A percentile compares a stretch with the other conserved stretches of the same genome.
phyloP scores from a whole-genome alignment of 495 filamentous ascomycete species.

The Lasiosphaeriaceae sp. region DNA sequence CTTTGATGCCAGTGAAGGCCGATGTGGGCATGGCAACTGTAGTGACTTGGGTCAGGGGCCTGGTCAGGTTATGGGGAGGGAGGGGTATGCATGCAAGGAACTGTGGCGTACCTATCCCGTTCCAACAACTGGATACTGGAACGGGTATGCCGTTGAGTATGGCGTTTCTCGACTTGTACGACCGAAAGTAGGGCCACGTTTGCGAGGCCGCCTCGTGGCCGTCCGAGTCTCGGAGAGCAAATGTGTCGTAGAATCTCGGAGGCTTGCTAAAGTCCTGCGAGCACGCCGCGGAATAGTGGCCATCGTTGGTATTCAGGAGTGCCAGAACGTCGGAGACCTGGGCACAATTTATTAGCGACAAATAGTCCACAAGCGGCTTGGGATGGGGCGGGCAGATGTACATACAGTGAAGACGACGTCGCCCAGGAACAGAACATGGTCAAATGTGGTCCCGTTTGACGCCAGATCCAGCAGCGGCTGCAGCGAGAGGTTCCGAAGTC shows the following conservation, averaged over 20 bases:
- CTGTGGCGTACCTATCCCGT: conserved; percentile 65
- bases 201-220: conserved; percentile 60
- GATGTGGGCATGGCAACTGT: conserved; percentile 39
- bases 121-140: conserved; percentile 78
- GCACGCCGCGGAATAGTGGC: conserved; percentile 76
- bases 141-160: conserved; percentile 54
- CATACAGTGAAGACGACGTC: conserved; percentile 70
- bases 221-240: conserved; percentile 69
- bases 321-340: conserved; percentile 54
- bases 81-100: too few species aligned
- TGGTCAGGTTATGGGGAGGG: too few species aligned
- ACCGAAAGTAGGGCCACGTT: conserved; percentile 76
- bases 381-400: neutral
- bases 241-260: conserved; percentile 75
- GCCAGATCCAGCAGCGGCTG: conserved; percentile 47
- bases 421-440: conserved; percentile 69
- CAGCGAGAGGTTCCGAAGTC: conserved; percentile 56
- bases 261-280: conserved; percentile 70
- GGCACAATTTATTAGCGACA: neutral
- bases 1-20: conserved; percentile 21
- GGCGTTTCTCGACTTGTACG: conserved; percentile 54
- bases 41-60: too few species aligned
- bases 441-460: conserved; percentile 51
- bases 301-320: conserved; percentile 68
- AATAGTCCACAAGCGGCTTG: neutral